Evolutionary conservation across 805 yeast genomes (phyloP), one percentile per base, ranked within the genome.

Genomic region (Candida railenensis): DNA sequence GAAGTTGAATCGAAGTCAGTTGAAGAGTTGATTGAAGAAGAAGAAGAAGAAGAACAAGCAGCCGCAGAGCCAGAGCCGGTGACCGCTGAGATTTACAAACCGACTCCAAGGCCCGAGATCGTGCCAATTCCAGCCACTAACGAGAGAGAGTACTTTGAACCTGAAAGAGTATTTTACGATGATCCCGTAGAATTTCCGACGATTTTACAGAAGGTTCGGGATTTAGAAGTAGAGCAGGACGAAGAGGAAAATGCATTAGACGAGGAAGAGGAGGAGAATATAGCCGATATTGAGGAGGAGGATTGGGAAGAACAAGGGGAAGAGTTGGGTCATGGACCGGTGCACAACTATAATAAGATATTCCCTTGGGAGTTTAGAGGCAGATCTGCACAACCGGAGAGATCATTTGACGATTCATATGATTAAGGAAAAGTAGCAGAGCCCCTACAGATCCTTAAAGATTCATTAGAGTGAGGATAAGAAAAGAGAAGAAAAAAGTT

Each of bases 101-200:
- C 18, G 14, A 12, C 19, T 7, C 40, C 22, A 19, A n/a, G n/a
- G 30, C 12, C 42, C 9, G 42, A 22, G 32, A 18, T 16, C 22
- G 19, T 12, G 22, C 19, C 33, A 39, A 20, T 40, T 9, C 22
- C 22, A 11, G 36, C 36, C 36, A 33, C 36, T 4, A 8, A 3
- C 34, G 3, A 16, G 7, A 18, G 43, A 16, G 34, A 28, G 15
- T 25, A 32, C 11, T 11, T 19, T 14, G 43, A 28, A 36, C 43
- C 43, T 3, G 43, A 40, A 32, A 16, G 98, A 0, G 98, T 88
- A 69, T 92, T 92, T 61, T 88, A 70, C 1, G 97, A 90, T 42
- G 94, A 78, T 38, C 99, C 98, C 22, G 39, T 20, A 16, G 39
- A 36, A 20, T 36, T 36, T 16, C 39, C 39, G 18, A 15, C 39